Evolutionary conservation across 345 rosid species (phyloP), one percentile per base, ranked within the genome.

Genomic region (Sapria himalayana): DNA sequence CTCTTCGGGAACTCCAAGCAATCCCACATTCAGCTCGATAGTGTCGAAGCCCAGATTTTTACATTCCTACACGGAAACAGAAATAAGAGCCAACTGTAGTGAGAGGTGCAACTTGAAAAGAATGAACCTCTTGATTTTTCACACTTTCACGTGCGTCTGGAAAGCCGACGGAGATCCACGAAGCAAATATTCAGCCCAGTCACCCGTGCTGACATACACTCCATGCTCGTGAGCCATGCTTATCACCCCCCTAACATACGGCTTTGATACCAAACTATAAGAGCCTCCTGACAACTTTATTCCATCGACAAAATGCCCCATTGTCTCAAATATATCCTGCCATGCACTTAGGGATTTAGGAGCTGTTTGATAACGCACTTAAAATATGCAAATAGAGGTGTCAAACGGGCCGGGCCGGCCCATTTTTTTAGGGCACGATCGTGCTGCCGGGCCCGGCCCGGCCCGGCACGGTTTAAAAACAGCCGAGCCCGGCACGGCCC

Each of bases 221-320:
- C 73, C 66, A 52, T 82, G 84, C 15, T 69, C 67, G 50, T 79
- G 93, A 38, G 93, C 92, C 70, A 57, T 60, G 38, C 69, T 61
- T 25, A 76, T 70, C 38, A 76, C 78, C 50, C 77, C 65, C 49
- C 67, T 65, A 24, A 89, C 54, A 41, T 67, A 65, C 10, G 92
- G 59, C 59, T 74, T 89, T 0, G 93, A 77, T 66, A 79, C 69
- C 15, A 79, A 64, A 65, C 85, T 76, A 48, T 74, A 50, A 3
- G 98, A 79, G 18, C 93, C 91, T 31, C 86, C 98, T 1, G 85
- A 65, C 48, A 89, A 79, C 63, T 82, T 89, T 64, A 82, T 42
- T 2, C 94, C 94, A 45, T 81, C 94, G 29, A 86, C 89, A 49
- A 81, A 78, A 4, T 73, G 75, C 13, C 93, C 98, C 79, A 63